Percentiles rank a stretch among this genome's conserved stretches.
Evolutionary conservation across 768 basidiomycete genomes (phyloP).

Genomic region (Leccinum pellstonianum): DNA sequence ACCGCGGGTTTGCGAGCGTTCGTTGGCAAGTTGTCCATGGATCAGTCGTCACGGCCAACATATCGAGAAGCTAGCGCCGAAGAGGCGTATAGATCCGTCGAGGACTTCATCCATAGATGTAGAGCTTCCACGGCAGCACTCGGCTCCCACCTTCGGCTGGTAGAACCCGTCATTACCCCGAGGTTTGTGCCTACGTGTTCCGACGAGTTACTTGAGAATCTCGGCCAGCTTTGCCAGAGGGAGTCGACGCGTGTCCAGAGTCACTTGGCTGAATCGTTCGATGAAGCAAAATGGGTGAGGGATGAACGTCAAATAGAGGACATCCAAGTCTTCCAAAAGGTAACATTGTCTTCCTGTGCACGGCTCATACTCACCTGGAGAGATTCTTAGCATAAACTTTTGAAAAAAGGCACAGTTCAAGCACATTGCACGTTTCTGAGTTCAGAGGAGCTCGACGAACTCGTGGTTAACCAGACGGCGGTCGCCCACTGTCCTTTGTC

Average conservation of each 20-base stretch:
- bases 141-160: conserved; percentile 47
- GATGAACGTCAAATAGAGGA: conserved; percentile 61
- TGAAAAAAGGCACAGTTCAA: conserved; percentile 69
- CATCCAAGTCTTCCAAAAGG: conserved; percentile 72
- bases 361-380: conserved; percentile 8
- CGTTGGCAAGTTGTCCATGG: conserved; percentile 92
- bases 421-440: conserved; percentile 87
- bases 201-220: conserved; percentile 58
- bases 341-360: conserved; percentile 26
- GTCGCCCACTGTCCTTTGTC: conserved; percentile 89
- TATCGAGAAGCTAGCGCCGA: conserved; percentile 64
- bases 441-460: conserved; percentile 46
- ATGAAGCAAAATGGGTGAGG: conserved; percentile 72
- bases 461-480: conserved; percentile 52
- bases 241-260: conserved; percentile 65
- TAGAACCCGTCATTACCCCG: conserved; percentile 84
- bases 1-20: conserved; percentile 70
- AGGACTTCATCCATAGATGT: conserved; percentile 57
- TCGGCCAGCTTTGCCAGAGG: conserved; percentile 53
- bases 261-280: conserved; percentile 79
- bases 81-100: conserved; percentile 49
- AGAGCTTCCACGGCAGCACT: conserved; percentile 38
- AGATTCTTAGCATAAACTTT: conserved; percentile 49
- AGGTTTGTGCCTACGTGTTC: conserved; percentile 91
- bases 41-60: conserved; percentile 65